These are phyloP conservation scores for Dactylellina drechsleri DNA, from an alignment of 2,329 filamentous ascomycete genomes.

Conservation along the genomic window DNA sequence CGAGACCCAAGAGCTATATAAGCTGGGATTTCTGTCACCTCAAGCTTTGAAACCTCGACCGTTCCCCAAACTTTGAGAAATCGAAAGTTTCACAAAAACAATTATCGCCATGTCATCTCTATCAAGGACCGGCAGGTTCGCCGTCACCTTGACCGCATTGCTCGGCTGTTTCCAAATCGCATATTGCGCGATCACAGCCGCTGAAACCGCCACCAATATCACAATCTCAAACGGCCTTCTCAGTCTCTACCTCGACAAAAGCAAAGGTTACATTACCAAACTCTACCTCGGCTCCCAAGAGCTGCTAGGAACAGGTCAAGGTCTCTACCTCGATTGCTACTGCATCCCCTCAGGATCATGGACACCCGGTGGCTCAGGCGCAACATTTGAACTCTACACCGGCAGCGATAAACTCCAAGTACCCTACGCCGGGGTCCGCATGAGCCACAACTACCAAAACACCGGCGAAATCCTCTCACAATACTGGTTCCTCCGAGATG, in stretches of 20 bases:
- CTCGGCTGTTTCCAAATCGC: conserved; percentile 10
- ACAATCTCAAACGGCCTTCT: conserved; percentile 65
- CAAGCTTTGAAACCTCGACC: background rate
- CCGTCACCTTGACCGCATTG: background rate
- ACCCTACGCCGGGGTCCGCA: conserved; percentile 69
- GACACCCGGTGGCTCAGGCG: conserved; percentile 67
- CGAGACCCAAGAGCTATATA: background rate
- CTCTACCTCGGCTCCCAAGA: conserved; percentile 66
- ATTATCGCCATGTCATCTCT: background rate
- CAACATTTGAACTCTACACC: conserved; percentile 66
- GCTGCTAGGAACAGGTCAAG: conserved; percentile 68
- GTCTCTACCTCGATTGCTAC: conserved; percentile 73
- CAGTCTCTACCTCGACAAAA: conserved; percentile 63
- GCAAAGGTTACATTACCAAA: conserved; percentile 62
- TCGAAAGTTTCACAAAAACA: background rate
- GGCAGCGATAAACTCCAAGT: conserved; percentile 67
- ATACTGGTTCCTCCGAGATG: conserved; percentile 73
- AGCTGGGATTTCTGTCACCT: background rate
- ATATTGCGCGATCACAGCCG: conserved; percentile 55
- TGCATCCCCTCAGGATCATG: conserved; percentile 71
- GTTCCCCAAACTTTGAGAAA: background rate
- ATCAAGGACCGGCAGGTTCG: background rate
- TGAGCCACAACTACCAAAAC: conserved; percentile 69
- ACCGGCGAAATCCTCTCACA: conserved; percentile 72
- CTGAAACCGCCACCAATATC: conserved; percentile 59